phyloP scores from a whole-genome alignment of 352 stramenopile species.

The Pythium myriotylum region DNA sequence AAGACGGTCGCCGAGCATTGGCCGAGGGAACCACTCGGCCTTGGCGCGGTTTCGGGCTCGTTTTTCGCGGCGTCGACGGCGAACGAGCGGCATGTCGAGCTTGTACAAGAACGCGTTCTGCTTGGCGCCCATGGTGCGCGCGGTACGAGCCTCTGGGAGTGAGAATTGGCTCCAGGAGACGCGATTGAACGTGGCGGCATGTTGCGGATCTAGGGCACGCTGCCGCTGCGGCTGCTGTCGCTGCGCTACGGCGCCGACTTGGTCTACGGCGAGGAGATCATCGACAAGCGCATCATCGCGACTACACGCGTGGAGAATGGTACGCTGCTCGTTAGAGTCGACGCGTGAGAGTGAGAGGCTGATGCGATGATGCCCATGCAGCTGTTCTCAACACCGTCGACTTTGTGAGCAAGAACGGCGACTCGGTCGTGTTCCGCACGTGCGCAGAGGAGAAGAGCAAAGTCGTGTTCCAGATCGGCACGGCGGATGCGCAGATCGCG shows the following conservation, averaged over 20 bases:
- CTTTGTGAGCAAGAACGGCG: slow-evolving; percentile 86
- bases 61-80: neutral
- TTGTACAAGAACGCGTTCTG: slow-evolving; percentile 80
- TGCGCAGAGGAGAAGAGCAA: slow-evolving; percentile 77
- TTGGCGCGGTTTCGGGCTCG: neutral
- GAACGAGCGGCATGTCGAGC: slow-evolving; percentile 32
- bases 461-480: slow-evolving; percentile 92
- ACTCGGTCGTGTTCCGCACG: slow-evolving; percentile 88
- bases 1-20: slow-evolving; percentile 3
- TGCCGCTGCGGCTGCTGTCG: slow-evolving; percentile 90
- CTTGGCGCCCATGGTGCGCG: slow-evolving; percentile 95
- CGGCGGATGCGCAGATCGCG: slow-evolving; percentile 69
- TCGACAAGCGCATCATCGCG: slow-evolving; percentile 92
- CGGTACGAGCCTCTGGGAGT: slow-evolving; percentile 40
- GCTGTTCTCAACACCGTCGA: slow-evolving; percentile 87
- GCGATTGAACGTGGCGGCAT: neutral
- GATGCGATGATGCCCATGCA: too few species aligned
- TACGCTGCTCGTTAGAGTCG: too few species aligned
- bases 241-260: slow-evolving; percentile 92
- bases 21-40: neutral
- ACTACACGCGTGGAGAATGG: slow-evolving; percentile 86
- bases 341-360: too few species aligned
- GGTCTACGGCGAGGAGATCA: slow-evolving; percentile 95
- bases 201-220: slow-evolving; percentile 65
- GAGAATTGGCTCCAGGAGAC: neutral